Base-by-base conservation (phyloP, 2,329 filamentous ascomycete genomes). In the Verruconis gallopava region DNA sequence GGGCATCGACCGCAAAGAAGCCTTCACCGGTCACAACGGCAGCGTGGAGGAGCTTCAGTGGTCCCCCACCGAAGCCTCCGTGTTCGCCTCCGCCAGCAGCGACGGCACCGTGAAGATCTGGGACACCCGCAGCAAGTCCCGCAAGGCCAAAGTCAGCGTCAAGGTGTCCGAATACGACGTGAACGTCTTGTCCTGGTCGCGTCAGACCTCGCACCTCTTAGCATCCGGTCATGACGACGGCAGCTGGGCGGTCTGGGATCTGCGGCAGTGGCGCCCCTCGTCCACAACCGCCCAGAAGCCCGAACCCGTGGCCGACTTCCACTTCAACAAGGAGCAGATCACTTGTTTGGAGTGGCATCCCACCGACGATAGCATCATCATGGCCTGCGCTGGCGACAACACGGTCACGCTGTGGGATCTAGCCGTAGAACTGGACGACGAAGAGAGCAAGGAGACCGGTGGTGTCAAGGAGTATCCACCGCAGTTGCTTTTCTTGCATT, bases 281-380 rank as follows among this genome's bases (percentile, higher is more conserved):
- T 65, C 65, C 4, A 66, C 59, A 37, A 54, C 61, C 30, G 50
- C 3, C 50, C 51, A 73, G 70, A 65, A 58, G 36, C 80, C 82
- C 4, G 79, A 79, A 37, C 83, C 91, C 1, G 83, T 96, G n/a
- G 91, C 91, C 3, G 82, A 81, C 53, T 98, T 96, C 65, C 73
- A 78, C 55, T 96, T 94, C 69, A 88, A 98, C 71, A 89, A 85
- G 62, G 85, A 95, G 62, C 91, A 94, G 53, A 85, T 98, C 53
- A 98, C 91, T 4, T 85, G 81, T 51, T 75, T 98, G 30, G 88
- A 96, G 66, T 98, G 91, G 89, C 89, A 96, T 62, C 89, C 91
- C 2, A 89, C 85, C 1, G 91, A 98, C 55, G 89, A 98, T 68
- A 93, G 83, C 58, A 93, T 96, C 54, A 77, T 98, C 13, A 83